Evolutionary conservation across 768 basidiomycete species (phyloP).

Genomic region (Leccinum rimulosum): DNA sequence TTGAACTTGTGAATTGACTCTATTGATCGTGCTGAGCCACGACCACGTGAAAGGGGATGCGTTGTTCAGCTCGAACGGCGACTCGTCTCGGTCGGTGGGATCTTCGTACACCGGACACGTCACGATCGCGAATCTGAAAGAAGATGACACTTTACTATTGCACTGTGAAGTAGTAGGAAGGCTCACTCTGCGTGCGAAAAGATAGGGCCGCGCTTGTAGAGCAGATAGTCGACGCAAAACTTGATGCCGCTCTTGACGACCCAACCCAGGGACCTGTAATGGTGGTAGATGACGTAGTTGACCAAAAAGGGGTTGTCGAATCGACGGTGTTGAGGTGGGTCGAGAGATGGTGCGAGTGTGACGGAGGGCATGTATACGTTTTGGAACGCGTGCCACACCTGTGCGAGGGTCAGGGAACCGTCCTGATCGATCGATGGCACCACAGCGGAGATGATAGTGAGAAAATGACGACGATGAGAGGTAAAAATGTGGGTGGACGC

Average conservation of each 20-base stretch:
- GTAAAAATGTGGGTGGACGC: constrained; percentile 20
- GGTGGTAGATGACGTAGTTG: constrained; percentile 88
- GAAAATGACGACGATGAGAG: background rate
- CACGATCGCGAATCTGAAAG: constrained; percentile 82
- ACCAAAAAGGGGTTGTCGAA: constrained; percentile 93
- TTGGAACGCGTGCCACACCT: constrained; percentile 69
- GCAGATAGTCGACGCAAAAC: constrained; percentile 92
- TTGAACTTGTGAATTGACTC: constrained; percentile 95
- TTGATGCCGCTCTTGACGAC: constrained; percentile 95
- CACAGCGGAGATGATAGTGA: background rate
- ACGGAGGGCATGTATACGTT: constrained; percentile 45
- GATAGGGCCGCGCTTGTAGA: constrained; percentile 93
- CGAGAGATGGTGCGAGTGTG: constrained; percentile 29
- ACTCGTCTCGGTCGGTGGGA: constrained; percentile 61
- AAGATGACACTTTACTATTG: background rate
- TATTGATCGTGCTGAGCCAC: constrained; percentile 95
- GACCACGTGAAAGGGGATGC: constrained; percentile 81
- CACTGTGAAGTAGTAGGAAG: background rate
- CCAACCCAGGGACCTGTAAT: constrained; percentile 96
- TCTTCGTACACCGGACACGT: constrained; percentile 91
- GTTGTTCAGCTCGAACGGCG: constrained; percentile 64
- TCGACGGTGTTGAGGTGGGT: constrained; percentile 35
- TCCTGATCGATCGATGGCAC: constrained; percentile 36
- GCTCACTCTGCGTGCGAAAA: constrained; percentile 94
- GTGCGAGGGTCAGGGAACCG: constrained; percentile 49